Base-by-base conservation (phyloP, 2,329 filamentous ascomycete species). In the Didymosphaeria variabile region DNA sequence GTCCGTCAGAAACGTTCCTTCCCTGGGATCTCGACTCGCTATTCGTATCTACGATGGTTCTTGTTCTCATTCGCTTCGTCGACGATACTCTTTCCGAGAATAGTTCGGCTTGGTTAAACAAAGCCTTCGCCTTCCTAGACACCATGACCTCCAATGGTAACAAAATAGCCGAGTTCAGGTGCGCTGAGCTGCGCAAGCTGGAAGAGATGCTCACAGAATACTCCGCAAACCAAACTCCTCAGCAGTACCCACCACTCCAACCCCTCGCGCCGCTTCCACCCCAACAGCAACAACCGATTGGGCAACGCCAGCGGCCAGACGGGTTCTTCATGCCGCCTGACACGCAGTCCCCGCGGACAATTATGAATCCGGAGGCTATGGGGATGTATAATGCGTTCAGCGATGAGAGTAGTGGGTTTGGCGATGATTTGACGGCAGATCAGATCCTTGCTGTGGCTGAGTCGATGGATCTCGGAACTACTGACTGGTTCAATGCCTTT, bases 381-480 rank as follows among this genome's bases (percentile, higher is more conserved):
- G 61, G 65, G 2, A 58, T 66, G 12, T 69, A 71, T 49, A 61
- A 64, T 17, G 59, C 66, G 5, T 53, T 72, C 21, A 69, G 68
- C 52, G 63, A 71, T 26, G 64, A 69, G 46, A 63, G 71, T n/a
- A 68, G 69, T 57, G 69, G 66, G 3, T 70, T 72, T 32, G 75
- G 76, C 21, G 72, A 77, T 19, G 79, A 79, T 38, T 67, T 84
- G 13, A 82, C 81, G 0, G 79, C 80, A 1, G 80, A 78, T 1
- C 81, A 84, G 54, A 82, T 84, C 42, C 77, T 84, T 62, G 81
- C 81, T 3, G 77, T 84, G 61, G 81, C 82, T 0, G 80, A 84
- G 49, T 82, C 81, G 13, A 83, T 85, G 58, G 82, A 81, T 64
- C 52, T 69, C 13, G 69, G 66, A 13, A 79, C 82, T 34, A 80